Evolutionary conservation across 208 protist species (phyloP).

Genomic region (Wallacemonas sp.): DNA sequence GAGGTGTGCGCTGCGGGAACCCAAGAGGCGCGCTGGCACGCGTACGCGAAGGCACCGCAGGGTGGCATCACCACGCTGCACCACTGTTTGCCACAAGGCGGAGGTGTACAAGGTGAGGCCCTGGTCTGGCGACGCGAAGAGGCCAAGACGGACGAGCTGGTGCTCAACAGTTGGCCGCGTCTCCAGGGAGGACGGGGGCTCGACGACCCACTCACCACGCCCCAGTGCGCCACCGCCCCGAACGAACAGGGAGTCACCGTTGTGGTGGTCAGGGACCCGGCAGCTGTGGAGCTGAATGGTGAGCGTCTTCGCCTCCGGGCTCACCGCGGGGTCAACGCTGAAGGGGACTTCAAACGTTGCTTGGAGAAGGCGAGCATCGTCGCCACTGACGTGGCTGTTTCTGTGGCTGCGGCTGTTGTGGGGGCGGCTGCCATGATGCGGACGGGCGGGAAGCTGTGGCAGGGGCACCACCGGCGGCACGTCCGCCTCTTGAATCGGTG

Average conservation of each 20-base stretch:
- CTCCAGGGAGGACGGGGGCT: not conserved
- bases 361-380: not conserved
- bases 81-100: not conserved
- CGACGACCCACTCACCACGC: not conserved
- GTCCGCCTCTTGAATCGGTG: not conserved
- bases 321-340: not conserved
- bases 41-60: slow-evolving; percentile 23
- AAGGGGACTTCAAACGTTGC: not conserved
- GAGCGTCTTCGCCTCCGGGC: not conserved
- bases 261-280: not conserved
- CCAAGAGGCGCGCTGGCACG: not conserved
- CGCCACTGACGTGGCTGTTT: not conserved
- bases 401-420: not conserved
- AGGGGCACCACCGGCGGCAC: slow-evolving; percentile 1
- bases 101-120: not conserved
- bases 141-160: not conserved
- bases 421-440: not conserved
- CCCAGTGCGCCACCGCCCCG: not conserved
- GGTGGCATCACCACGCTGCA: not conserved
- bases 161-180: slow-evolving; percentile 4
- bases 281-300: not conserved
- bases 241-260: not conserved
- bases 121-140: slow-evolving; percentile 1
- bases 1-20: not conserved
- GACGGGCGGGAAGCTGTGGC: not conserved